These are phyloP conservation scores for Abelmoschus esculentus DNA, from an alignment of 345 rosid species.

Conservation along the genomic window DNA sequence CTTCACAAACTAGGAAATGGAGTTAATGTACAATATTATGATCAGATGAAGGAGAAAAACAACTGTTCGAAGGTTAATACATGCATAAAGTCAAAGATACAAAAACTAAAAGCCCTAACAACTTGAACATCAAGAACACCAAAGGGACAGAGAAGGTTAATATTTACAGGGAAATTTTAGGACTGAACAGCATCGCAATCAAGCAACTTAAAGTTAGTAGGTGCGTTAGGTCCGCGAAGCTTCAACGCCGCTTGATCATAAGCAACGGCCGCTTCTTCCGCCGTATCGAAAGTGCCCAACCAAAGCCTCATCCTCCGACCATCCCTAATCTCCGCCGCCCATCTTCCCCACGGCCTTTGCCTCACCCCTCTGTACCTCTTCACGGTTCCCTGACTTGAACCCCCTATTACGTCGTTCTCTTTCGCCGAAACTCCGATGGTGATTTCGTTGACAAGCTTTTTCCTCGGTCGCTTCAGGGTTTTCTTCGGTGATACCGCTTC, in stretches of 20 bases:
- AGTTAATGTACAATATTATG: not conserved
- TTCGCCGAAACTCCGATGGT: conserved; percentile 18
- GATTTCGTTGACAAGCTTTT: conserved; percentile 28
- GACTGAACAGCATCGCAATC: not conserved
- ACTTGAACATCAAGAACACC: not conserved
- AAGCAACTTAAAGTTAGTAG: conserved; percentile 24
- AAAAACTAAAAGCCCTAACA: not conserved
- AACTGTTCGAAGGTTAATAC: not conserved
- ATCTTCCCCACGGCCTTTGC: conserved; percentile 37
- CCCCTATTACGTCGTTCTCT: not conserved
- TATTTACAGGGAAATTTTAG: conserved; percentile 7
- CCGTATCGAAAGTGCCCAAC: conserved; percentile 38
- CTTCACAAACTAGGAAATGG: not conserved
- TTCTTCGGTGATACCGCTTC: not conserved
- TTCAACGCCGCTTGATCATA: conserved; percentile 30
- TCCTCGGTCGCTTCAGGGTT: conserved; percentile 13
- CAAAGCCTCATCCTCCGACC: conserved; percentile 22
- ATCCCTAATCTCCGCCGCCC: conserved; percentile 42
- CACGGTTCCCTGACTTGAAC: not conserved
- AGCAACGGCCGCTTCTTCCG: conserved; percentile 35
- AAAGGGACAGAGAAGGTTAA: not conserved
- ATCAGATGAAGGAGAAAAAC: not conserved
- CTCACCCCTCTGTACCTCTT: conserved; percentile 37
- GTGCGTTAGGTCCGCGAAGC: conserved; percentile 32
- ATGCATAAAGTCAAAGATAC: not conserved